These are phyloP conservation scores for Tolypocladium cylindrosporum DNA, from an alignment of 2,329 filamentous ascomycete species.

Conservation along the genomic window DNA sequence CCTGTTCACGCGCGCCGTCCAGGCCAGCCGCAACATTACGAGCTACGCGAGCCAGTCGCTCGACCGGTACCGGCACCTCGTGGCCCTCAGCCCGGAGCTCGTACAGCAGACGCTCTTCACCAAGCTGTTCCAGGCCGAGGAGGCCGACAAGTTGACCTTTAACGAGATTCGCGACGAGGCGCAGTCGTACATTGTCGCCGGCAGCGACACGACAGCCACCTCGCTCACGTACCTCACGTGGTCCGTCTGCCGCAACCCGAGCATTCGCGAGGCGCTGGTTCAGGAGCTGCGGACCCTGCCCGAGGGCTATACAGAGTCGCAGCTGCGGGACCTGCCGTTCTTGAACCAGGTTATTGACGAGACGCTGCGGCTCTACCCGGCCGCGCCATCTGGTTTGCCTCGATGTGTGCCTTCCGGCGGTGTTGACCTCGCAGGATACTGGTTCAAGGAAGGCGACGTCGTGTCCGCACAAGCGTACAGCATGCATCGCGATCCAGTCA, in stretches of 20 bases:
- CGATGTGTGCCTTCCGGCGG: constrained; percentile 29
- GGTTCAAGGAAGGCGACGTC: constrained; percentile 26
- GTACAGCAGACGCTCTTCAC: constrained; percentile 24
- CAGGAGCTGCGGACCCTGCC: constrained; percentile 24
- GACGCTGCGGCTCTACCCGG: constrained; percentile 31
- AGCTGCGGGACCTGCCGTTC: constrained; percentile 20
- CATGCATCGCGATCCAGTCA: constrained; percentile 30
- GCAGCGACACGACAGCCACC: constrained; percentile 40
- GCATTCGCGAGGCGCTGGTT: constrained; percentile 19
- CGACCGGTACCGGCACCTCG: constrained; percentile 13
- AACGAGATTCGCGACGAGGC: constrained; percentile 29
- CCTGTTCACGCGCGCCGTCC: constrained; percentile 7
- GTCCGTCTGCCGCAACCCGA: constrained; percentile 20
- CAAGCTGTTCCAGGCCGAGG: constrained; percentile 24
- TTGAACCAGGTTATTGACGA: constrained; percentile 34
- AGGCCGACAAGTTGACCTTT: constrained; percentile 13
- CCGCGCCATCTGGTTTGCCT: constrained; percentile 28
- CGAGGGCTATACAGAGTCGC: constrained; percentile 10
- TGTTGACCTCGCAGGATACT: constrained; percentile 24
- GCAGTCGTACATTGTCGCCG: constrained; percentile 35
- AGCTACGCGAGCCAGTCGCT: constrained; percentile 18
- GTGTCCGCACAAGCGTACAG: constrained; percentile 34
- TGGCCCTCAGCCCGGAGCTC: constrained; percentile 8
- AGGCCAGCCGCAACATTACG: constrained; percentile 7
- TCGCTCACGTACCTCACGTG: constrained; percentile 38